phyloP scores from a whole-genome alignment of 2,329 filamentous ascomycete species.

The Neonectria coccinea region DNA sequence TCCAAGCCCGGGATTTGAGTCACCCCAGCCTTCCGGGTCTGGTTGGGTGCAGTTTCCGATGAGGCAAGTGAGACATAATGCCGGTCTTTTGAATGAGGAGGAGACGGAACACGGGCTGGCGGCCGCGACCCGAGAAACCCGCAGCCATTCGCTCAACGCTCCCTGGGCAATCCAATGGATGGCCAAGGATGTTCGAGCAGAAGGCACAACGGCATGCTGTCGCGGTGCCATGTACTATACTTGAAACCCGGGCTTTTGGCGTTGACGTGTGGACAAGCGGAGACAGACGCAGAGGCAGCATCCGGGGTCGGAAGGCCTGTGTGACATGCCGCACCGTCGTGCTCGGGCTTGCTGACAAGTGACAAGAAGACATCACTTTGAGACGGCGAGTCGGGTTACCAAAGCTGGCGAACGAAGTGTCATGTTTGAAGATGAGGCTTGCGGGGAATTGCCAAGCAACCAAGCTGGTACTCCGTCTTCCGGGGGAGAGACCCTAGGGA shows the following conservation, averaged over 20 bases:
- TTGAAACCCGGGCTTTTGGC: constrained; percentile 16
- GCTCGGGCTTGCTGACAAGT: not conserved
- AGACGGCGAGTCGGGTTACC: not conserved
- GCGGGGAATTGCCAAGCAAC: constrained; percentile 12
- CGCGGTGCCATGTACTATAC: constrained; percentile 5
- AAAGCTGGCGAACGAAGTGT: constrained; percentile 18
- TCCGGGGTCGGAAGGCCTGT: constrained; percentile 16
- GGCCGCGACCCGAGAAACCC: not conserved
- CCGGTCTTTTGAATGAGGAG: constrained; percentile 19
- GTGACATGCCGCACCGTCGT: constrained; percentile 15
- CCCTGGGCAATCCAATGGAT: constrained; percentile 8
- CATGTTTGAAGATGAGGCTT: constrained; percentile 11
- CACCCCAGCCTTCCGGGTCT: constrained; percentile 7
- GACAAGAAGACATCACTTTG: not conserved
- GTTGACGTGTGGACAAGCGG: constrained; percentile 7
- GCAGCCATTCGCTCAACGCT: constrained; percentile 3
- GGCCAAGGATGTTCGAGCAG: constrained; percentile 1
- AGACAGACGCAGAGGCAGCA: not conserved
- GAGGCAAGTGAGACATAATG: constrained; percentile 22
- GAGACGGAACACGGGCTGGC: constrained; percentile 15
- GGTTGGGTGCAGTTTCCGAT: constrained; percentile 12
- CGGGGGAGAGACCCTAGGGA: not conserved
- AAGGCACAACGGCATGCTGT: constrained; percentile 6
- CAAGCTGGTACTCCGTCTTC: constrained; percentile 2
- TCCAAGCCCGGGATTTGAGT: constrained; percentile 12